Evolutionary conservation across 2,329 filamentous ascomycete genomes (phyloP), one percentile per base, ranked within the genome.

Genomic region (Botrytis tulipae): DNA sequence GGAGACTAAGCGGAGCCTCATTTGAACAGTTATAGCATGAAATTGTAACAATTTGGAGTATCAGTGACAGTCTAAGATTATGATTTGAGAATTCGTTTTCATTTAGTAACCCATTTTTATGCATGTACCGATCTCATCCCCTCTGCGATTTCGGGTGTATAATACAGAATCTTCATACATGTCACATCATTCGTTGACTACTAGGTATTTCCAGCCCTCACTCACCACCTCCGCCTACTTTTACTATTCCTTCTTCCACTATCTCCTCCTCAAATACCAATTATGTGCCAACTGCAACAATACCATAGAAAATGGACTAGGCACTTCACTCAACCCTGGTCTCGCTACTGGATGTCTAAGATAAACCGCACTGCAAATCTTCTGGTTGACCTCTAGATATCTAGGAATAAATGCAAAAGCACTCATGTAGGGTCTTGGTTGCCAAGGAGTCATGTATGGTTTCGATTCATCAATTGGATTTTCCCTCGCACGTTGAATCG

Each of bases 311-410:
- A 94, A 98, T 29, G 95, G 95, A 37, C 93, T 94, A 1, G 95
- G 95, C 75, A 95, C 92, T 83, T 95, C 96, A 6, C 92, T 91
- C 77, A 89, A 80, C 18, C 95, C 94, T 4, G 91, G 91, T 75
- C 95, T 88, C 40, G 94, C 96, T 61, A 98, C 95, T 0, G 96
- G 96, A 85, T 99, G 95, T 73, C 96, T 89, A 75, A 99, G 85
- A 82, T 99, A 99, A 59, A 99, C 94, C 18, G 96, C 96, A 1
- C 95, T 92, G 83, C 96, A 99, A 79, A 98, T 92, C 80, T 95
- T 97, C 83, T 97, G 96, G 86, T 98, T 98, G 78, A 99, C 96
- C 84, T 99, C 97, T 75, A 99, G 89, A 83, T 98, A 99, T 71
- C 93, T 87, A 18, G 96, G 96, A 78, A 99, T 94, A 83, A 97